Evolutionary conservation across 352 stramenopile genomes (phyloP).

Genomic region (Blastocystis sp.): DNA sequence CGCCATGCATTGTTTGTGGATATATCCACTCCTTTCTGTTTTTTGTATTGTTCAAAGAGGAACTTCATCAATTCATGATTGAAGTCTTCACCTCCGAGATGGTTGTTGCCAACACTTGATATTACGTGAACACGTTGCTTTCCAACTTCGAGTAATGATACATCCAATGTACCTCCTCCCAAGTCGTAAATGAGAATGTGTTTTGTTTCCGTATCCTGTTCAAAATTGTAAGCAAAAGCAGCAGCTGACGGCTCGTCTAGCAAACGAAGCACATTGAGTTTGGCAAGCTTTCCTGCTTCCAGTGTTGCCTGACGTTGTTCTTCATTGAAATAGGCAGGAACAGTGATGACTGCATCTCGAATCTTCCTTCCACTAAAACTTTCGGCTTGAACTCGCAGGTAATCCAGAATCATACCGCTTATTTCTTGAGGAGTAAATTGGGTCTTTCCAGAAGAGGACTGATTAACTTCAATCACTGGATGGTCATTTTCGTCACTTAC

Average conservation of each 20-base stretch:
- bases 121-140: slow-evolving; percentile 81
- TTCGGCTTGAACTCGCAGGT: slow-evolving; percentile 7
- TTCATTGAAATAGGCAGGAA: slow-evolving; percentile 57
- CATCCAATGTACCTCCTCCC: slow-evolving; percentile 94
- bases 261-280: slow-evolving; percentile 85
- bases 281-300: slow-evolving; percentile 77
- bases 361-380: not conserved
- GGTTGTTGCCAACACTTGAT: slow-evolving; percentile 67
- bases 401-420: slow-evolving; percentile 2
- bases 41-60: slow-evolving; percentile 98
- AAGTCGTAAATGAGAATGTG: slow-evolving; percentile 93
- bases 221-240: slow-evolving; percentile 80
- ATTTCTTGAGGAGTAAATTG: slow-evolving; percentile 40
- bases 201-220: slow-evolving; percentile 82
- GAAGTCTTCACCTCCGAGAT: slow-evolving; percentile 67
- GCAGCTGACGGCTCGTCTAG: slow-evolving; percentile 93
- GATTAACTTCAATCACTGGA: not conserved
- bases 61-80: slow-evolving; percentile 86
- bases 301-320: slow-evolving; percentile 6
- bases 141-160: slow-evolving; percentile 69
- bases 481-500: not conserved
- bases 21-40: slow-evolving; percentile 86
- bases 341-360: slow-evolving; percentile 34
- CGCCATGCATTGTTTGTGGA: slow-evolving; percentile 60
- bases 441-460: not conserved